Base-by-base conservation (phyloP, 1,139 yeast genomes). In the Scheffersomyces stambukii region DNA sequence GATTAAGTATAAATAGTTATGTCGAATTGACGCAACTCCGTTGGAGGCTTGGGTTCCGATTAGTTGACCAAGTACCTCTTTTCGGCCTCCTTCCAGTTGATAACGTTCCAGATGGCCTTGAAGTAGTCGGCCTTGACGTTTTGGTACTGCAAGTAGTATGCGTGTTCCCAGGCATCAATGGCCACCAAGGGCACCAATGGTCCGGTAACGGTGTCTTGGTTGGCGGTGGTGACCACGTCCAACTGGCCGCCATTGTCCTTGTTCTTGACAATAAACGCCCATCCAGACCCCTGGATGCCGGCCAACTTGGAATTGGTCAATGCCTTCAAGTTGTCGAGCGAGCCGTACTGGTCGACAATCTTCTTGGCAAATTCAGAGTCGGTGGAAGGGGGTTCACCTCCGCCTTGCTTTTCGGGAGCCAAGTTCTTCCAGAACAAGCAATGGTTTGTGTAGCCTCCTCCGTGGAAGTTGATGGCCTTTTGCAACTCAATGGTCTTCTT, bases 101-200 rank as follows among this genome's bases (percentile, higher is more conserved):
- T 77, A 30, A 89, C 96, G 54, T 85, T 82, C 97, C 97, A 89
- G 60, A 89, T 84, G 39, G 95, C 94, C 66, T 86, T 81, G 77
- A 89, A 89, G 69, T 89, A 89, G 57, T 89, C 96, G 28, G 64
- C 95, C 74, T 89, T 89, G 57, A 81, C 91, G 66, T 89, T 89
- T 65, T 85, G 83, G 71, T 89, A 89, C 64, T 89, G 96, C 64
- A 89, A 73, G 75, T 89, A 89, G 71, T 88, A 89, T 32, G 97
- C 96, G 55, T 89, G 97, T 64, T 89, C 97, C 97, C 97, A 89
- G 39, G 97, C 96, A 54, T 89, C 97, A 57, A 89, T 85, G 31
- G 96, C 97, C 37, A 89, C 74, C 58, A 89, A 69, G 28, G 96
- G 96, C 32, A 77, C 71, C 54, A 75, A 71, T 17, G 75, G 67